Evolutionary conservation across 2,329 filamentous ascomycete species (phyloP).

Genomic region (Phyllosticta citrichinensis): DNA sequence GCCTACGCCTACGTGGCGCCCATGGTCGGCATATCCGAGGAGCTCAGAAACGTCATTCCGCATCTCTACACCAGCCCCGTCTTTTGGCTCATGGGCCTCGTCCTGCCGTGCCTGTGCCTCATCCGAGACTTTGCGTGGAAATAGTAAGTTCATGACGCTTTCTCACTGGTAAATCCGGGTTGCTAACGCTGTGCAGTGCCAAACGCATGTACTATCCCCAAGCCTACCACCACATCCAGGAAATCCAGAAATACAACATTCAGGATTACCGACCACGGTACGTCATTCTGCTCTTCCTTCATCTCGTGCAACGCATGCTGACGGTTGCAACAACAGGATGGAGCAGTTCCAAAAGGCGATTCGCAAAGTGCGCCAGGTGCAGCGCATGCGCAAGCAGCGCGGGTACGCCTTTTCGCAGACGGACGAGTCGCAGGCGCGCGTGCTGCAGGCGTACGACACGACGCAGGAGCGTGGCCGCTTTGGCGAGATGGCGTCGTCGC

Average conservation of each 20-base stretch:
- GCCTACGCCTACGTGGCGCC: slow-evolving; percentile 81
- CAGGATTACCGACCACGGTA: slow-evolving; percentile 95
- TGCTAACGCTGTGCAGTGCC: slow-evolving; percentile 31
- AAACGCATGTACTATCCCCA: slow-evolving; percentile 97
- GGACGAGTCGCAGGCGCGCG: slow-evolving; percentile 88
- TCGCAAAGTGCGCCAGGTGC: slow-evolving; percentile 93
- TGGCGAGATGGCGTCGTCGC: slow-evolving; percentile 78
- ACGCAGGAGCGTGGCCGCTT: slow-evolving; percentile 84
- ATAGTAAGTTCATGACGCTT: slow-evolving; percentile 44
- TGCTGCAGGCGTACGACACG: slow-evolving; percentile 96
- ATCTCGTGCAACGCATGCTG: not conserved
- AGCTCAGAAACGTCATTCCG: slow-evolving; percentile 78
- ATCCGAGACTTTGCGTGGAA: slow-evolving; percentile 92
- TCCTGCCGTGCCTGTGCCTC: slow-evolving; percentile 71
- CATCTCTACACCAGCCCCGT: slow-evolving; percentile 68
- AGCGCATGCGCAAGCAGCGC: slow-evolving; percentile 98
- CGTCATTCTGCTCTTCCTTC: slow-evolving; percentile 20
- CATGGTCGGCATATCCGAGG: slow-evolving; percentile 66
- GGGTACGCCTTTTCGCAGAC: slow-evolving; percentile 98
- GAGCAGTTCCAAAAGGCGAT: slow-evolving; percentile 99
- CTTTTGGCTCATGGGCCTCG: slow-evolving; percentile 85
- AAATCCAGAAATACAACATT: slow-evolving; percentile 99
- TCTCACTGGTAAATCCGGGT: not conserved
- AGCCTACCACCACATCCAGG: slow-evolving; percentile 95
- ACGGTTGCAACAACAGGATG: slow-evolving; percentile 53